A percentile compares a stretch with the other conserved stretches of the same genome.
Conservation (phyloP, 169 alveolate species). For the Perkinsus chesapeaki region DNA sequence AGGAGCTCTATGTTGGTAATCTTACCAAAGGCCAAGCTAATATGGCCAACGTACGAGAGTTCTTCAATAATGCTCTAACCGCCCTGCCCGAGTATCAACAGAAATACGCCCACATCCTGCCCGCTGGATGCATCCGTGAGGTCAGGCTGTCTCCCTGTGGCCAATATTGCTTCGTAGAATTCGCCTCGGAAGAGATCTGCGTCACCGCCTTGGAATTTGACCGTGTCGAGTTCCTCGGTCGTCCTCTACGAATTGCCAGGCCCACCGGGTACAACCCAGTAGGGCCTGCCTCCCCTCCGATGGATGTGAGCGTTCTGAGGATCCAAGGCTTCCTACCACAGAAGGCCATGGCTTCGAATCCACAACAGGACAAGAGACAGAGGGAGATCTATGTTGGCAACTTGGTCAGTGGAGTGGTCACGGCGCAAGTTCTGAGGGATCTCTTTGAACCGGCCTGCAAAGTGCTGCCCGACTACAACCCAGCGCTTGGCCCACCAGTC, state of each 20-base stretch:
- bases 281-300: not conserved
- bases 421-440: not conserved
- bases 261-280: not conserved
- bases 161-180: not conserved
- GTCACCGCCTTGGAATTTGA: not conserved
- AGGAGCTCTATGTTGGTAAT: not conserved
- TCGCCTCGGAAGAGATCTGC: not conserved
- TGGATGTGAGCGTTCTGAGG: not conserved
- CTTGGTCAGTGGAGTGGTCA: not conserved
- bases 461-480: not conserved
- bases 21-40: not conserved
- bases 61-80: not conserved
- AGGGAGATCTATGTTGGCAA: not conserved
- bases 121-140: not conserved
- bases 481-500: not conserved
- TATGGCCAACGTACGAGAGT: not conserved
- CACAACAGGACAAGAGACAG: not conserved
- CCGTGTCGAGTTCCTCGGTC: not conserved
- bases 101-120: not conserved
- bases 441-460: not conserved
- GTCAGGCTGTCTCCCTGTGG: not conserved
- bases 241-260: not conserved
- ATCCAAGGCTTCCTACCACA: not conserved
- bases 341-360: not conserved
- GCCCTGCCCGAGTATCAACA: not conserved